Percentiles rank a stretch among this genome's conserved stretches.
These are phyloP conservation scores for Phaeotremella fagi DNA, from an alignment of 768 basidiomycete genomes.

Conservation along the genomic window DNA sequence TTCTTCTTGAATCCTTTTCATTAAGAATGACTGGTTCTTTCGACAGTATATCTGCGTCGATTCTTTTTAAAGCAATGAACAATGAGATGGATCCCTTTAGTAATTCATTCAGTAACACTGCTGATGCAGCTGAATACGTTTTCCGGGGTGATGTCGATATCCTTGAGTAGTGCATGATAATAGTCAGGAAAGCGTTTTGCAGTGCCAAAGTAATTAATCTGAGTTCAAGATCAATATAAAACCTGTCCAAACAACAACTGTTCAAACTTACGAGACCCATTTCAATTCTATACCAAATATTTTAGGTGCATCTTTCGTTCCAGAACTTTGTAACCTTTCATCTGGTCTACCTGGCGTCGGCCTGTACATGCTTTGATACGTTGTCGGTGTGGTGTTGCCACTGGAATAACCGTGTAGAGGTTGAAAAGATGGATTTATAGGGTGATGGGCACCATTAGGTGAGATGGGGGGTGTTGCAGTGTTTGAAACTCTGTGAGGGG, in stretches of 20 bases:
- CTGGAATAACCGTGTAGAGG: slow-evolving; percentile 9
- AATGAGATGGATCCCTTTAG: slow-evolving; percentile 86
- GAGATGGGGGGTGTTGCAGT: slow-evolving; percentile 29
- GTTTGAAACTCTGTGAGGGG: slow-evolving; percentile 19
- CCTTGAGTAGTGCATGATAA: slow-evolving; percentile 96
- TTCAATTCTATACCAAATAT: slow-evolving; percentile 47
- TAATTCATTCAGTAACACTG: slow-evolving; percentile 89
- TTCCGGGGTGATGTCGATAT: slow-evolving; percentile 68
- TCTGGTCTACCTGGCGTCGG: slow-evolving; percentile 17
- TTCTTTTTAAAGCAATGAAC: slow-evolving; percentile 65
- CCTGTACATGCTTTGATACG: slow-evolving; percentile 2
- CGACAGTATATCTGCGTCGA: slow-evolving; percentile 51
- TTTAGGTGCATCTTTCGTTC: slow-evolving; percentile 22
- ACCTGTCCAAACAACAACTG: background rate
- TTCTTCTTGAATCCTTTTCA: slow-evolving; percentile 6
- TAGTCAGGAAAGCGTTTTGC: slow-evolving; percentile 83
- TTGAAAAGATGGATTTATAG: slow-evolving; percentile 21
- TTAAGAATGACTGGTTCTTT: slow-evolving; percentile 15
- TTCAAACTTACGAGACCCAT: slow-evolving; percentile 46
- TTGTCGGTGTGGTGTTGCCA: slow-evolving; percentile 1
- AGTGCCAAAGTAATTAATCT: slow-evolving; percentile 60
- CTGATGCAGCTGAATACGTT: slow-evolving; percentile 86
- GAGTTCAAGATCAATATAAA: slow-evolving; percentile 5
- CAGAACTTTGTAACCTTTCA: slow-evolving; percentile 12
- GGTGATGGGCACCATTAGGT: slow-evolving; percentile 15